Evolutionary conservation across 2,329 filamentous ascomycete species (phyloP), one percentile per base, ranked within the genome.

Genomic region (Ambrosiella cleistominuta): DNA sequence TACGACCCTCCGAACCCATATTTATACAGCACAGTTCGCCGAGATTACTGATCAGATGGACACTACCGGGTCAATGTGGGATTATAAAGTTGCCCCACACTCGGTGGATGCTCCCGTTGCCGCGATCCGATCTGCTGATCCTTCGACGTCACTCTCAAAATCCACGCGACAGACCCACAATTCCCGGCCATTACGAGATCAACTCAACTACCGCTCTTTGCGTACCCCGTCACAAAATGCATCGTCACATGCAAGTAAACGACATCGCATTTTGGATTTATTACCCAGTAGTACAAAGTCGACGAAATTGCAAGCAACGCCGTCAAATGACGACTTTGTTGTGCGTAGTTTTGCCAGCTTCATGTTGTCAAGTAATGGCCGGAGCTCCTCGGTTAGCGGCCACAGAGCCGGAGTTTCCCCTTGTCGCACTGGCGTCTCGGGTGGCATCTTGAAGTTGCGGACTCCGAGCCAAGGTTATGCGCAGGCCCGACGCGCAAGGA

Each of bases 321-420:
- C 47, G 8, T 13, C 15, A 35, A n/a, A 19, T 36, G 47, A 60
- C 8, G 59, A 58, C 12, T 60, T 60, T 56, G 52, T 57, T n/a
- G 57, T 57, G 17, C 56, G 59, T 6, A 60, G 59, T 47, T 60
- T 60, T 27, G 59, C 59, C 6, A 60, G 59, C 45, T 60, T 60
- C 53, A 58, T 57, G 59, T 50, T 56, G 12, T 45, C 50, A 9
- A 57, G 55, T 0, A 44, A 52, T 8, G 56, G 56, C n/a, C 37
- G 52, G 35, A 42, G 4, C n/a, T 12, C 11, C 11, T 11, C 5
- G n/a, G 11, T 5, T 36, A 45, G 39, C 19, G 38, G 38, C 7
- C 45, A 40, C 12, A 15, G n/a, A 13, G 36, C 54, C 13, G 36
- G 38, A n/a, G 36, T 47, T 11, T 52, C 56, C 7, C 39, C 36